Conservation (phyloP, 345 rosid species). For the Microthlaspi erraticum region DNA sequence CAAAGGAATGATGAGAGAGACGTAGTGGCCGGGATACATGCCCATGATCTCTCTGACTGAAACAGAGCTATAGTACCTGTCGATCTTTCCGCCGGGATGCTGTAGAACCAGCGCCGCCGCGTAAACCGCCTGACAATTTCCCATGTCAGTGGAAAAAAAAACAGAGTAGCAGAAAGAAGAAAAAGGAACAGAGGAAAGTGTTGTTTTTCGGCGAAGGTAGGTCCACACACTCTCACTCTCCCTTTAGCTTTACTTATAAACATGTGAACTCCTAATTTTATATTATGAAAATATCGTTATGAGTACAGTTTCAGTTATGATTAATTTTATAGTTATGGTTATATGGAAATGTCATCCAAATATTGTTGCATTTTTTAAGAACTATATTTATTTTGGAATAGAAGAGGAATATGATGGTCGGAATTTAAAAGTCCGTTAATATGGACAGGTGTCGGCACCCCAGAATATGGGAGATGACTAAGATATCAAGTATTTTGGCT, state of each 20-base stretch:
- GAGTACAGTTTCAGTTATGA: not conserved
- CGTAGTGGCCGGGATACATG: conserved; percentile 87
- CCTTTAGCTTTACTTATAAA: conserved; percentile 39
- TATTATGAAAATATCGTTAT: conserved; percentile 4
- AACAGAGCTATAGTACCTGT: conserved; percentile 70
- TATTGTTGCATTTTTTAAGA: too few relatives aligned
- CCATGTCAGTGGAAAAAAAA: conserved; percentile 54
- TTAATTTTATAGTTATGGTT: conserved; percentile 9
- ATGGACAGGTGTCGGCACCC: conserved; percentile 31
- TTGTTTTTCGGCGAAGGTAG: conserved; percentile 38
- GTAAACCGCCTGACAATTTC: conserved; percentile 90
- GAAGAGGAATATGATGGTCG: not conserved
- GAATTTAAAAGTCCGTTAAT: conserved; percentile 1
- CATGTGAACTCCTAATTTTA: conserved; percentile 16
- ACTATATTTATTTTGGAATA: not conserved
- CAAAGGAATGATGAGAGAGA: conserved; percentile 82
- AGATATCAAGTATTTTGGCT: not conserved
- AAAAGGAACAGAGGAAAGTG: not conserved
- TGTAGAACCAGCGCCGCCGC: conserved; percentile 88
- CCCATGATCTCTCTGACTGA: conserved; percentile 74
- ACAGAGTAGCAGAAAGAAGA: conserved; percentile 24
- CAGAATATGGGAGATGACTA: not conserved
- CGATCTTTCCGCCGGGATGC: conserved; percentile 78
- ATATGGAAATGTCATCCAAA: not conserved
- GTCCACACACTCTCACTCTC: conserved; percentile 28